phyloP scores from a whole-genome alignment of 2,329 filamentous ascomycete genomes.

The Ilyonectria sp. region DNA sequence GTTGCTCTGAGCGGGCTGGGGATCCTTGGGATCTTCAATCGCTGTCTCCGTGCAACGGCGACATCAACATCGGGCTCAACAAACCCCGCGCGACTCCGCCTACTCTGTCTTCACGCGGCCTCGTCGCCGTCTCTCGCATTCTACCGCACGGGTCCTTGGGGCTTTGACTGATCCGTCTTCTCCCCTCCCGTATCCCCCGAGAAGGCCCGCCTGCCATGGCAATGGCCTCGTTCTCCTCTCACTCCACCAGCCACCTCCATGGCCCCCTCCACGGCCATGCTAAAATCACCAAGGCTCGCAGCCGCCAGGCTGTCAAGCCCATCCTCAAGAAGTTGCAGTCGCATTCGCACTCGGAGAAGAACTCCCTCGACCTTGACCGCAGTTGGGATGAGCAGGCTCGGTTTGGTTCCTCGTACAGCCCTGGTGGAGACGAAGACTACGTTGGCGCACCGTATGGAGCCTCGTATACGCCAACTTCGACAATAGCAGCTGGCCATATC shows the following conservation, averaged over 20 bases:
- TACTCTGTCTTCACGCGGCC: conserved; percentile 7
- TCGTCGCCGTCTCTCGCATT: conserved; percentile 5
- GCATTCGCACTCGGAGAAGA: conserved; percentile 72
- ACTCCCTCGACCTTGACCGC: conserved; percentile 74
- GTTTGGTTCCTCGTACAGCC: conserved; percentile 50
- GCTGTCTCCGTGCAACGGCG: conserved; percentile 47
- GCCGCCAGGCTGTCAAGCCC: conserved; percentile 69
- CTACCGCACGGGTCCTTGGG: background rate
- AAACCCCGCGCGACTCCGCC: conserved; percentile 35
- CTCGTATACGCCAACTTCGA: conserved; percentile 39
- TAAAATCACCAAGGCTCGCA: conserved; percentile 61
- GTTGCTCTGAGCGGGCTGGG: conserved; percentile 50
- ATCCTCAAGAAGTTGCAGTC: conserved; percentile 72
- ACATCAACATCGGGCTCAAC: conserved; percentile 31
- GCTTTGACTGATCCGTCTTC: conserved; percentile 1
- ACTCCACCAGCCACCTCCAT: conserved; percentile 43
- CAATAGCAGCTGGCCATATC: conserved; percentile 35
- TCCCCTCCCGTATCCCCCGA: background rate
- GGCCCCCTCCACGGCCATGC: conserved; percentile 42
- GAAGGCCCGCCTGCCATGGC: conserved; percentile 33
- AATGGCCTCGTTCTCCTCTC: conserved; percentile 47
- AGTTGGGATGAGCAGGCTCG: conserved; percentile 69
- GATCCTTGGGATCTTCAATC: conserved; percentile 44
- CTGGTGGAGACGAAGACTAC: conserved; percentile 46
- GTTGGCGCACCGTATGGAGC: conserved; percentile 36